Evolutionary conservation across 2,329 filamentous ascomycete species (phyloP).

Genomic region (Shiraia sp.): DNA sequence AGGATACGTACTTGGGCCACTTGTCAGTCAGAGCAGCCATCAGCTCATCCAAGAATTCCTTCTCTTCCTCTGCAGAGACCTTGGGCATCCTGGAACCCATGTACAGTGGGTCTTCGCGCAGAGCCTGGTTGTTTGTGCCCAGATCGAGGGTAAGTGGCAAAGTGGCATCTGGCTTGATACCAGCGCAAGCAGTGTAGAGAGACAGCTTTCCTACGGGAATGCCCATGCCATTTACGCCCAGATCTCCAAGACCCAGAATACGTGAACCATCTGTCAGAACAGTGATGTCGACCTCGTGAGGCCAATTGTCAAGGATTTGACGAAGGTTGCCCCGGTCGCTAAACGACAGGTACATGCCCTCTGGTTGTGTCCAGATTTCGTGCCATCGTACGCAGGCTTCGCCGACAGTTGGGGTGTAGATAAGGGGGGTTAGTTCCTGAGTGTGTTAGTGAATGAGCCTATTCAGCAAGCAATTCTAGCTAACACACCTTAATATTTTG

Average conservation of each 20-base stretch:
- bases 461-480: background rate
- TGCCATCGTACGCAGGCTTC: constrained; percentile 97
- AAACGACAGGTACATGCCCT: constrained; percentile 94
- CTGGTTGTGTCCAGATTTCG: constrained; percentile 90
- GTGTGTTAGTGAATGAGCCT: constrained; percentile 33
- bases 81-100: constrained; percentile 86
- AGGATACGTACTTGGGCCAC: constrained; percentile 63
- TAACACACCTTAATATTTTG: constrained; percentile 64
- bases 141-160: constrained; percentile 66
- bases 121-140: constrained; percentile 65
- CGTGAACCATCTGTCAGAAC: constrained; percentile 96
- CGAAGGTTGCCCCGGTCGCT: constrained; percentile 89
- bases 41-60: constrained; percentile 94
- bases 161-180: constrained; percentile 78
- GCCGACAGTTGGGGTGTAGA: constrained; percentile 89
- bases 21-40: constrained; percentile 86
- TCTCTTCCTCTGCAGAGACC: constrained; percentile 75
- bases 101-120: constrained; percentile 82
- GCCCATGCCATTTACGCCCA: constrained; percentile 96
- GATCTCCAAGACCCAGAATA: constrained; percentile 88
- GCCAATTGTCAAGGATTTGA: constrained; percentile 92
- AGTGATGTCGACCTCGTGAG: constrained; percentile 90
- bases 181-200: constrained; percentile 92
- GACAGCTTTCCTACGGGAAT: constrained; percentile 97
- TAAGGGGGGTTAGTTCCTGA: constrained; percentile 77